Conservation (phyloP, 208 protist species). For the Cochliopodium minus region DNA sequence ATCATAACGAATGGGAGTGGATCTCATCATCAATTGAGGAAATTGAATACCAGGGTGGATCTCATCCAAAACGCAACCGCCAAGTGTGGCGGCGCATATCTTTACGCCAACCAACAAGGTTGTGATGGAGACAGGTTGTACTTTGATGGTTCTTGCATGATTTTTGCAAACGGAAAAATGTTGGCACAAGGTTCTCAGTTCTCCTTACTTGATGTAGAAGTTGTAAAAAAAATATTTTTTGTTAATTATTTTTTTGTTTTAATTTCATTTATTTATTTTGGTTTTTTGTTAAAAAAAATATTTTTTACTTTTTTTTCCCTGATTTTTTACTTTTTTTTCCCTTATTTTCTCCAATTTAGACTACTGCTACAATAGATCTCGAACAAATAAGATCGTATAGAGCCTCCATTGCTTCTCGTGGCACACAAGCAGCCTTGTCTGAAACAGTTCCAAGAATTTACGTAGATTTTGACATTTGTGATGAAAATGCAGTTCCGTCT, state of each 20-base stretch:
- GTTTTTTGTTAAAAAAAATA: neutral
- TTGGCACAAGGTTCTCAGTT: constrained; percentile 42
- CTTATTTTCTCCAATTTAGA: no score
- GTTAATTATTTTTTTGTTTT: no score
- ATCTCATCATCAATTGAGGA: constrained; percentile 51
- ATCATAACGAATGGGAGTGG: constrained; percentile 35
- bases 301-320: neutral
- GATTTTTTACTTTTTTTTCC: neutral
- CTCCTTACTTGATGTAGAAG: constrained; percentile 41
- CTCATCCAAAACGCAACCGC: constrained; percentile 35
- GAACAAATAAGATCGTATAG: constrained; percentile 1
- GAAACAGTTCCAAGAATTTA: neutral
- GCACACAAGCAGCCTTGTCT: neutral
- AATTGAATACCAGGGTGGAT: constrained; percentile 43
- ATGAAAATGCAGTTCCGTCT: neutral
- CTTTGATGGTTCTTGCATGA: constrained; percentile 48
- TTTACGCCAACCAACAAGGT: constrained; percentile 54
- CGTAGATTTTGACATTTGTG: neutral
- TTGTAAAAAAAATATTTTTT: constrained; percentile 26
- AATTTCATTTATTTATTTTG: no score
- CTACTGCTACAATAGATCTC: neutral
- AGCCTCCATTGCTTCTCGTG: constrained; percentile 5
- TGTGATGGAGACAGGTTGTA: constrained; percentile 59
- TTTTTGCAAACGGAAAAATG: constrained; percentile 36
- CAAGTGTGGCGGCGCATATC: constrained; percentile 45